These are phyloP conservation scores for Pseudohalonectria lignicola DNA, from an alignment of 2,329 filamentous ascomycete species.

Conservation along the genomic window DNA sequence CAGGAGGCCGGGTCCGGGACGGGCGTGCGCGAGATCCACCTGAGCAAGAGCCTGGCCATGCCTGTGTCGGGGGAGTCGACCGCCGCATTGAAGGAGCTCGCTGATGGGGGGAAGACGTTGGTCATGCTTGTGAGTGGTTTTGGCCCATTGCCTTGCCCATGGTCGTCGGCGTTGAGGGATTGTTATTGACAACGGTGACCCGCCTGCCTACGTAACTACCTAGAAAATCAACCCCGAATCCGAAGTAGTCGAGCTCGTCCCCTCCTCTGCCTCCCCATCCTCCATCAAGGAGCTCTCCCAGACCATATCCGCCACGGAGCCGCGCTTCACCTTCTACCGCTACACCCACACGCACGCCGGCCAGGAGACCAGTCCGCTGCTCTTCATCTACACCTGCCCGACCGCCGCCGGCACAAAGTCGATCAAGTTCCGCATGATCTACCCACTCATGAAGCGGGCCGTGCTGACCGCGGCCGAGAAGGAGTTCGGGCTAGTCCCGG, in stretches of 20 bases:
- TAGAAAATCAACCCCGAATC: constrained; percentile 62
- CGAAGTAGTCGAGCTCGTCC: constrained; percentile 58
- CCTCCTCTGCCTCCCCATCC: constrained; percentile 36
- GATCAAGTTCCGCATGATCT: constrained; percentile 79
- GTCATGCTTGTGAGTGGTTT: constrained; percentile 51
- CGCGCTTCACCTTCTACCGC: constrained; percentile 69
- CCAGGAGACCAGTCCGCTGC: constrained; percentile 42
- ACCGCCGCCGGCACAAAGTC: constrained; percentile 46
- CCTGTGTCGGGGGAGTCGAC: constrained; percentile 52
- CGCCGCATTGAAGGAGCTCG: constrained; percentile 50
- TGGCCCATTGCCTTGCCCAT: background rate
- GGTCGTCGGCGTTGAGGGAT: background rate
- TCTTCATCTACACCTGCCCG: constrained; percentile 80
- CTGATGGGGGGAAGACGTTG: constrained; percentile 35
- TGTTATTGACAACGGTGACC: background rate
- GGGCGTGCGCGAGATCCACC: constrained; percentile 43
- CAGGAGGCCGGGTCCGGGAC: constrained; percentile 64
- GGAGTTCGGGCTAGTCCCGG: constrained; percentile 54
- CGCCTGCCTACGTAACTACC: too few species aligned
- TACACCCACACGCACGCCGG: constrained; percentile 48
- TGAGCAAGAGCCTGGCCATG: constrained; percentile 46
- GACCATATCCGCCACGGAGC: constrained; percentile 55
- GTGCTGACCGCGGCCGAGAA: constrained; percentile 55
- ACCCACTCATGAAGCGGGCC: constrained; percentile 59
- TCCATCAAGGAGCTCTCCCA: constrained; percentile 46